Base-by-base conservation (phyloP, 805 yeast genomes). In the Saccharomycopsis sp. region DNA sequence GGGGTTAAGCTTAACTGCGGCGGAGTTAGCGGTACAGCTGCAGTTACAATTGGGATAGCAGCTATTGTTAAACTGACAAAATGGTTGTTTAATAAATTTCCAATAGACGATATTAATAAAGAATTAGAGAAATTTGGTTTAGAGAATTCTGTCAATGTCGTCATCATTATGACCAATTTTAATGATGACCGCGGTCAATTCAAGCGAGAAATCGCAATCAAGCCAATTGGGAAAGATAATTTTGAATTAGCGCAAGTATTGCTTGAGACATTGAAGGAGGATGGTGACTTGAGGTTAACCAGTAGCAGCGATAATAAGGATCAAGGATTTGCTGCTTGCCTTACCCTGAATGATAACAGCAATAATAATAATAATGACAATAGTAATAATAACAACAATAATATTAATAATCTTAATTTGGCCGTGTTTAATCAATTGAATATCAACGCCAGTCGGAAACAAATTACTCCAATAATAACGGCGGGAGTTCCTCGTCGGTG, bases 391-490 rank as follows among this genome's bases (percentile, higher is more conserved):
- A n/a, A n/a, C n/a, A n/a, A n/a, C n/a, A n/a, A n/a, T n/a, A n/a
- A n/a, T n/a, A n/a, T n/a, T n/a, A n/a, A n/a, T n/a, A n/a, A n/a
- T n/a, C 54, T 1, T 32, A 49, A 4, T 32, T 53, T 3, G 24
- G 47, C 11, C 40, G 48, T 52, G 35, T 74, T 62, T 45, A 57
- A 64, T 51, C 83, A 82, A 57, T 70, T 68, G 51, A 77, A 82
- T 48, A 55, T 71, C 11, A 59, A 63, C 5, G 89, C 90, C 1
- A 83, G 93, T 28, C 72, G 97, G 55, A 89, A 89, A 59, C 94
- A 85, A 58, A 85, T 88, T 9, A 95, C 85, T 3, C 97, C 97
- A 1, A n/a, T n/a, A n/a, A n/a, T n/a, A n/a, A n/a, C n/a, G n/a
- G n/a, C n/a, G n/a, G n/a, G n/a, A n/a, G n/a, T n/a, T n/a, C n/a